A percentile compares a stretch with the other conserved stretches of the same genome.
phyloP scores from a whole-genome alignment of 371 early-diverging fungal genomes.

The Mortierella sp. region DNA sequence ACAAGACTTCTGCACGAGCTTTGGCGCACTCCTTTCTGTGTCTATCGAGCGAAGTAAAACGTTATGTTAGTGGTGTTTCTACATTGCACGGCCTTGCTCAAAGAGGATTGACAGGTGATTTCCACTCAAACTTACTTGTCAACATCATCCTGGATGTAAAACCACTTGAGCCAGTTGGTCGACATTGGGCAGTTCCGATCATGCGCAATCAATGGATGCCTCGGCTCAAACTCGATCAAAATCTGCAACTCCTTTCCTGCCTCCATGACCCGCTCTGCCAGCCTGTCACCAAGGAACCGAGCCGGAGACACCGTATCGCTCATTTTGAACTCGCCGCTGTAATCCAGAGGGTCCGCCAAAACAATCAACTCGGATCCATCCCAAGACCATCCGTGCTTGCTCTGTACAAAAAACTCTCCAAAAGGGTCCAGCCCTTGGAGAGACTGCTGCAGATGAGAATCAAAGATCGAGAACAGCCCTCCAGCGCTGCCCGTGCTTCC shows the following conservation, averaged over 20 bases:
- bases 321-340: conserved; percentile 29
- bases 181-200: background rate
- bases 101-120: too few relatives aligned
- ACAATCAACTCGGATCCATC: conserved; percentile 35
- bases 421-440: conserved; percentile 60
- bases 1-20: conserved; percentile 19
- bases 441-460: conserved; percentile 41
- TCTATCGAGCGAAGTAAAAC: background rate
- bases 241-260: conserved; percentile 52
- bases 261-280: conserved; percentile 32
- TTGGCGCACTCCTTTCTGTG: conserved; percentile 4
- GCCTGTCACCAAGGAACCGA: conserved; percentile 16
- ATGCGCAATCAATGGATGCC: conserved; percentile 35
- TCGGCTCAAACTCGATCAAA: conserved; percentile 32
- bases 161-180: conserved; percentile 33
- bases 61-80: background rate
- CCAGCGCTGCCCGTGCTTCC: background rate
- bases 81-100: background rate
- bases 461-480: conserved; percentile 22
- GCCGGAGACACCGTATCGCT: conserved; percentile 10
- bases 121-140: conserved; percentile 19
- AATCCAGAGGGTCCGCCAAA: conserved; percentile 27
- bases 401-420: conserved; percentile 62
- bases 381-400: conserved; percentile 39
- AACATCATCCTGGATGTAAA: conserved; percentile 31